A percentile compares a stretch with the other conserved stretches of the same genome.
These are phyloP conservation scores for Trichoderma polysporum DNA, from an alignment of 2,329 filamentous ascomycete species.

Conservation along the genomic window DNA sequence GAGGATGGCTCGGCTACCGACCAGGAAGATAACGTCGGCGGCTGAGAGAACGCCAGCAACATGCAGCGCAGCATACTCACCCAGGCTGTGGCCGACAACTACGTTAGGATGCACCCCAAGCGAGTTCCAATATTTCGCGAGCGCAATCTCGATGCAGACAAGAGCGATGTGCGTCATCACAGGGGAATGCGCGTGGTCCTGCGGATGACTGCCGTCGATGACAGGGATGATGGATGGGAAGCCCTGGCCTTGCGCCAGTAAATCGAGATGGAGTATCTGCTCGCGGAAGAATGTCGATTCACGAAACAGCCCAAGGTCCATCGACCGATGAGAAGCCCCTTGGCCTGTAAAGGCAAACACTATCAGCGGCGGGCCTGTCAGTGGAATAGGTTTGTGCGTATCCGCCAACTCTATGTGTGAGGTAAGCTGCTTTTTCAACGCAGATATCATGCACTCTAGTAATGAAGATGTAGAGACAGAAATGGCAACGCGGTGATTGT, in stretches of 20 bases:
- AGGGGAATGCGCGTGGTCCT: constrained; percentile 24
- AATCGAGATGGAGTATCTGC: constrained; percentile 36
- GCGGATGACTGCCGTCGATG: constrained; percentile 39
- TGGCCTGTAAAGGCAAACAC: constrained; percentile 48
- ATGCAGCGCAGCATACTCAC: constrained; percentile 52
- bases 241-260: constrained; percentile 31
- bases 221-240: constrained; percentile 43
- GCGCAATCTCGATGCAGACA: constrained; percentile 42
- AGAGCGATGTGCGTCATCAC: constrained; percentile 40
- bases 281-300: constrained; percentile 34
- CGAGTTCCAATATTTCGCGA: constrained; percentile 42
- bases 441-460: background rate
- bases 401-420: background rate
- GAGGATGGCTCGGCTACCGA: constrained; percentile 58
- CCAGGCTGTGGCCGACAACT: constrained; percentile 55
- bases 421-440: background rate
- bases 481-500: constrained; percentile 16
- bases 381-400: background rate
- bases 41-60: constrained; percentile 51
- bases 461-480: background rate
- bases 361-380: background rate
- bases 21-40: constrained; percentile 60
- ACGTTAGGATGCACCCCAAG: constrained; percentile 43
- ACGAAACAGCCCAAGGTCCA: constrained; percentile 37
- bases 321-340: constrained; percentile 37